phyloP scores from a whole-genome alignment of 768 basidiomycete species.

The Leucosporidium yakuticum region DNA sequence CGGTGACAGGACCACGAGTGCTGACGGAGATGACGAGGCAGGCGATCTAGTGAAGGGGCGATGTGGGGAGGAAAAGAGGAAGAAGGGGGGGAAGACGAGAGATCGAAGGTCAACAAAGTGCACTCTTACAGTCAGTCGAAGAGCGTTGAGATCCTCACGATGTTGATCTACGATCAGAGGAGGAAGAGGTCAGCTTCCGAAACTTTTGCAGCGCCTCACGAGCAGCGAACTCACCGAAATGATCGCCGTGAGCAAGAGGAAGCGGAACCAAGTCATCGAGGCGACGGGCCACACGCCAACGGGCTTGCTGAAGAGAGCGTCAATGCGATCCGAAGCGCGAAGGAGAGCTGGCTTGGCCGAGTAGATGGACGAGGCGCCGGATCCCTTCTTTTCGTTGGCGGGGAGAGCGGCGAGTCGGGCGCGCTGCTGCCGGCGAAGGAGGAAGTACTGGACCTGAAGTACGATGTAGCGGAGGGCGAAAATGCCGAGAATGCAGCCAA shows the following conservation, averaged over 20 bases:
- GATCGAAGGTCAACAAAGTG: too few relatives aligned
- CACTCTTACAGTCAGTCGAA: too few relatives aligned
- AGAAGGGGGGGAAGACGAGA: too few relatives aligned
- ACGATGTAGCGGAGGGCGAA: constrained; percentile 23
- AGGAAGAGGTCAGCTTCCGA: too few relatives aligned
- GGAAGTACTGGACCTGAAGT: neutral
- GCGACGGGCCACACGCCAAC: neutral
- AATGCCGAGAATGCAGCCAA: constrained; percentile 8
- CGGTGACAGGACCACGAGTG: neutral
- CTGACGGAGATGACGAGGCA: neutral
- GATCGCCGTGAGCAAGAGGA: constrained; percentile 3
- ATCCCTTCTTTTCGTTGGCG: neutral
- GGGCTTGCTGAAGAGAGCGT: neutral
- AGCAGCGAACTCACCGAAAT: constrained; percentile 16
- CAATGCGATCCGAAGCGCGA: constrained; percentile 5
- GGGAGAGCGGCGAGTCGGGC: neutral
- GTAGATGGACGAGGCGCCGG: neutral
- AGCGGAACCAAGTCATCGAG: constrained; percentile 12
- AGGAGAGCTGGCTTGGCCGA: neutral
- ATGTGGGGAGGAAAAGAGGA: too few relatives aligned
- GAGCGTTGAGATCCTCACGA: too few relatives aligned
- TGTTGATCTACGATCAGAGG: too few relatives aligned
- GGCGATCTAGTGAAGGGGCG: too few relatives aligned
- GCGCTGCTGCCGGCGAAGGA: constrained; percentile 4
- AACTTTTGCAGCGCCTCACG: too few relatives aligned